Base-by-base conservation (phyloP, 2,329 filamentous ascomycete species). In the Chaetomiaceae sp. region DNA sequence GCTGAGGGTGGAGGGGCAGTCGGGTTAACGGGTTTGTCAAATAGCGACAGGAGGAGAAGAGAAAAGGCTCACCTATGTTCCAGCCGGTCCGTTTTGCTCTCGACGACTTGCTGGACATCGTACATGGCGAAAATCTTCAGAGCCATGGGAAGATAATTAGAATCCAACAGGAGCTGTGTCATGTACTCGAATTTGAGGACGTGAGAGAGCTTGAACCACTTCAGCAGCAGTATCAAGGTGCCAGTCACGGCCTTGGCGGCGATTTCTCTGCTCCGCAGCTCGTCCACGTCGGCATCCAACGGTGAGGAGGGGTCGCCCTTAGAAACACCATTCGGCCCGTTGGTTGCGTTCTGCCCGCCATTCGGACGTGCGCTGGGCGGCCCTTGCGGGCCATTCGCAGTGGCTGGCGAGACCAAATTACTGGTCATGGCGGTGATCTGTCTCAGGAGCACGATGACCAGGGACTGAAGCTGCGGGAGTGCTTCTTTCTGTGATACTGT, bases 181-280 rank as follows among this genome's bases (percentile, higher is more conserved):
- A 99, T 75, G 65, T 96, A 97, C 71, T 99, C 94, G 61, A 94
- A 96, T 67, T 96, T 96, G 59, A 99, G 75, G 25, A 97, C 81
- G 67, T 99, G 94, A 53, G 90, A 96, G 49, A 95, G 76, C 68
- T 96, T 95, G 63, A 97, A 86, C 94, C 94, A 99, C 70, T 97
- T 99, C 56, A 97, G 68, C 40, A 97, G 71, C n/a, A 96, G 75
- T 25, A 99, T 74, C 25, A 99, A 73, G 51, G 90, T 87, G 1
- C 88, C 91, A n/a, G 90, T 94, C 20, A 96, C 86, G 0, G 92
- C 92, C 70, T 97, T 97, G 23, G 86, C 84, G 11, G 87, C 87
- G 47, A 99, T 91, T 69, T 99, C 94, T 51, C 92, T 82, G 14
- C 83, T 85, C 45, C 95, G 81, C 50, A 88, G 79, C 36, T 85